Conservation (phyloP, 1,284 basidiomycete species). For the Naganishia liquefaciens region DNA sequence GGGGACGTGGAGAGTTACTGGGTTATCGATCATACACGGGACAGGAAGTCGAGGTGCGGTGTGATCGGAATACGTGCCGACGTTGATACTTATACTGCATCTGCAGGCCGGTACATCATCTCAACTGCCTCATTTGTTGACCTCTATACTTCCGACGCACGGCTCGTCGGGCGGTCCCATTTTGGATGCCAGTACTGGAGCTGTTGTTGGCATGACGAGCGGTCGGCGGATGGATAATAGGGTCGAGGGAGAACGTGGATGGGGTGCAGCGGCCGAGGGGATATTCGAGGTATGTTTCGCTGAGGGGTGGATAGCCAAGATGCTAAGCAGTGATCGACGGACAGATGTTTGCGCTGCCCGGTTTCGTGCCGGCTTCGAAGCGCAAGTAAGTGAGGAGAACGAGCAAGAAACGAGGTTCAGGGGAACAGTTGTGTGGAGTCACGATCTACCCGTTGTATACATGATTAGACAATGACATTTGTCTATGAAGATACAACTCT, state of each 20-base stretch:
- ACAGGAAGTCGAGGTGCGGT: slow-evolving; percentile 60
- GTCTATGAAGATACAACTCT: no score
- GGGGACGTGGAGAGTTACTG: slow-evolving; percentile 60
- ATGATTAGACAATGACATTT: no score
- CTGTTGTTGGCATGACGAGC: slow-evolving; percentile 68
- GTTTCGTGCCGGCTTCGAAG: slow-evolving; percentile 32
- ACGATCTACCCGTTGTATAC: no score
- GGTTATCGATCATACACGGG: slow-evolving; percentile 66
- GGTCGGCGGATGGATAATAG: slow-evolving; percentile 64
- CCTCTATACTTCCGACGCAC: slow-evolving; percentile 62
- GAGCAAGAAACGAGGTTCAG: not conserved
- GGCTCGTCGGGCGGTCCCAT: slow-evolving; percentile 73
- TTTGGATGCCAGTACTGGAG: slow-evolving; percentile 64
- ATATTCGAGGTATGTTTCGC: slow-evolving; percentile 62
- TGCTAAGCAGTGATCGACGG: not conserved
- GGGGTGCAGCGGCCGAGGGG: slow-evolving; percentile 68
- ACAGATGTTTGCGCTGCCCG: slow-evolving; percentile 35
- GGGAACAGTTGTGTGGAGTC: no score
- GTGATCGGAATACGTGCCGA: not conserved
- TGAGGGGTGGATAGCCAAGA: not conserved
- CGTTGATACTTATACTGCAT: not conserved
- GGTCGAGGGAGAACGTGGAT: slow-evolving; percentile 64
- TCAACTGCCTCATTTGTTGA: slow-evolving; percentile 63
- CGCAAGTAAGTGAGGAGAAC: not conserved
- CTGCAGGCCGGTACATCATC: slow-evolving; percentile 69